Evolutionary conservation across 2,329 filamentous ascomycete species (phyloP).

Genomic region (Penicillium frequentans): DNA sequence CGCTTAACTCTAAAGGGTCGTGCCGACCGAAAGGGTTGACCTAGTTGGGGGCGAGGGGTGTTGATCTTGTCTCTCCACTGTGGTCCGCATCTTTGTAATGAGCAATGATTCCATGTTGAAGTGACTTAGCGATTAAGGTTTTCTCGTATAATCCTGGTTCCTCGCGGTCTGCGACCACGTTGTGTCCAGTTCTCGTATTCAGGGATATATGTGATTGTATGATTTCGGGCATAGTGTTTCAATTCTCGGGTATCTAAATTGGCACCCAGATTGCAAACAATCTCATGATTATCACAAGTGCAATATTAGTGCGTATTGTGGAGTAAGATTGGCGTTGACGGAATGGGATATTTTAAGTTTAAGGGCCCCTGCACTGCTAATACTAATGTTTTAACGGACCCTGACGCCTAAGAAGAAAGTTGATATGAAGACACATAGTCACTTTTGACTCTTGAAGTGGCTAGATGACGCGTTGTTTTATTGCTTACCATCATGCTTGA

Average conservation of each 20-base stretch:
- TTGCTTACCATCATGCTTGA: background rate
- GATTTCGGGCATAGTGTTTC: background rate
- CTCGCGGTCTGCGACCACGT: too few relatives aligned
- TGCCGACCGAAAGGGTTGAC: background rate
- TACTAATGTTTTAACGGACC: too few relatives aligned
- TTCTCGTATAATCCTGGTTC: background rate
- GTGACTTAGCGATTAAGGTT: background rate
- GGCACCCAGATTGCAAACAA: background rate
- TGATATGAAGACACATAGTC: background rate
- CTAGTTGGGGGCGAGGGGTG: background rate
- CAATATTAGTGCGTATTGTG: background rate
- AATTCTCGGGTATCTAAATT: background rate
- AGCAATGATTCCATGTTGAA: background rate
- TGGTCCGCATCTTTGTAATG: background rate
- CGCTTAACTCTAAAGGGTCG: background rate
- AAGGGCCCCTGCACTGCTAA: too few relatives aligned
- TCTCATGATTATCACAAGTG: background rate
- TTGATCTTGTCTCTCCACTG: background rate
- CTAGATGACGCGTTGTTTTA: too few relatives aligned
- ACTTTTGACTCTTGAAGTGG: background rate
- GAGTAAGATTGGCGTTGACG: background rate
- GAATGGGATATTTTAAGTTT: background rate
- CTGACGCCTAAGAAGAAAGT: too few relatives aligned
- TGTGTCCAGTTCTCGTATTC: background rate
- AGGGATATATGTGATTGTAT: background rate